These are phyloP conservation scores for Ilyonectria mors-panacis DNA, from an alignment of 2,329 filamentous ascomycete species.

Conservation along the genomic window DNA sequence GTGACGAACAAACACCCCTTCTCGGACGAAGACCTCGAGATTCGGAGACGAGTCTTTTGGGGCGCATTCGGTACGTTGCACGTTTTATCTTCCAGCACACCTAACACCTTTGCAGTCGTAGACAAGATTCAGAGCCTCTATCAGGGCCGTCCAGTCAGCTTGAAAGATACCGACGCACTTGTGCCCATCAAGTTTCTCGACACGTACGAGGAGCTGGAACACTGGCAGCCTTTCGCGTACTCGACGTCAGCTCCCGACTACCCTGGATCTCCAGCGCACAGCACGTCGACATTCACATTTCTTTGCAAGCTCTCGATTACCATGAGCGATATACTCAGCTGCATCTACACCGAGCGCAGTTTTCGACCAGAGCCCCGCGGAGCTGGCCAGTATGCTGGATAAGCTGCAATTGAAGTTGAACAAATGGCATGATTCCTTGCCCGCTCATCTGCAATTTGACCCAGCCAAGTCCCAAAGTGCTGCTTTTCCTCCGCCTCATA, in stretches of 20 bases:
- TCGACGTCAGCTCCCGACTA: conserved; percentile 49
- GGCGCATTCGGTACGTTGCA: conserved; percentile 41
- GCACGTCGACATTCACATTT: conserved; percentile 58
- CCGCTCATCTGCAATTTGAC: conserved; percentile 58
- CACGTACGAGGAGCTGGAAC: conserved; percentile 67
- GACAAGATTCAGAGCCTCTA: conserved; percentile 71
- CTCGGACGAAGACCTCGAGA: conserved; percentile 58
- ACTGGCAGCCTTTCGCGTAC: conserved; percentile 61
- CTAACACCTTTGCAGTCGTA: not conserved
- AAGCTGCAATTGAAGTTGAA: conserved; percentile 54
- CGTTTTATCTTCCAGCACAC: not conserved
- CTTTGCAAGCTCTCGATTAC: conserved; percentile 19
- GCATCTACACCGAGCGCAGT: conserved; percentile 61
- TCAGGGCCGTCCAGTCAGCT: conserved; percentile 64
- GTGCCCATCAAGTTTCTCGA: conserved; percentile 65
- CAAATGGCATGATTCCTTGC: conserved; percentile 59
- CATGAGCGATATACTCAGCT: conserved; percentile 62
- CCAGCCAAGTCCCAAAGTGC: not conserved
- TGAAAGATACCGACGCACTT: conserved; percentile 62
- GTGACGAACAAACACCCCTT: conserved; percentile 39
- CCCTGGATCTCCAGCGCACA: conserved; percentile 57
- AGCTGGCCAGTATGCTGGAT: conserved; percentile 55
- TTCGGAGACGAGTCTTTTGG: conserved; percentile 44
- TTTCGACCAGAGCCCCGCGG: conserved; percentile 53
- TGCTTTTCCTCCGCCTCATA: conserved; percentile 58